Evolutionary conservation across 768 basidiomycete genomes (phyloP).

Genomic region (Mycena rosella): DNA sequence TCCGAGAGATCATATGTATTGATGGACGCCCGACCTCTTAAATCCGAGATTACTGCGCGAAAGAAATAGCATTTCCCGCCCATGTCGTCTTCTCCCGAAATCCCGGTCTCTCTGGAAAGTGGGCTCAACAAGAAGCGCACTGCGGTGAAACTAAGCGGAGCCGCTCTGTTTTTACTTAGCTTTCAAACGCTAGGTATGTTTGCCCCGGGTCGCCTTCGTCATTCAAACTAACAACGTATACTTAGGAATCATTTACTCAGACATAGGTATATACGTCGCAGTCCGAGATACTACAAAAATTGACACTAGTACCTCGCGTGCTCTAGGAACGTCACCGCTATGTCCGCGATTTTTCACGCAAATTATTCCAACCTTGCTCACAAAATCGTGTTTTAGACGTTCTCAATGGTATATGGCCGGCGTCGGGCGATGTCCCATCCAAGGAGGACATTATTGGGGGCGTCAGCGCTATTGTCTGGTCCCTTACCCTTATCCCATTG

Average conservation of each 20-base stretch:
- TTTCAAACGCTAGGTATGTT: slow-evolving; percentile 50
- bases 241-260: slow-evolving; percentile 65
- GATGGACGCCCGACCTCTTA: background rate
- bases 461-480: slow-evolving; percentile 74
- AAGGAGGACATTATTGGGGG: slow-evolving; percentile 75
- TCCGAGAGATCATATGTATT: background rate
- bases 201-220: background rate
- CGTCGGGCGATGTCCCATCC: slow-evolving; percentile 59
- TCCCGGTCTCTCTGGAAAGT: slow-evolving; percentile 38
- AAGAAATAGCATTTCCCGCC: background rate
- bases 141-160: slow-evolving; percentile 47
- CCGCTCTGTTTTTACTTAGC: slow-evolving; percentile 47
- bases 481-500: slow-evolving; percentile 69
- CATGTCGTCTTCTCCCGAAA: slow-evolving; percentile 40
- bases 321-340: slow-evolving; percentile 73
- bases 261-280: too few relatives aligned
- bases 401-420: slow-evolving; percentile 73
- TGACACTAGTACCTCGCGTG: too few relatives aligned
- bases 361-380: too few relatives aligned
- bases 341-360: too few relatives aligned
- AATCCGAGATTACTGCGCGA: background rate
- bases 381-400: too few relatives aligned
- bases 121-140: slow-evolving; percentile 47
- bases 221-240: background rate
- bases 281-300: too few relatives aligned